Base-by-base conservation (phyloP, 768 basidiomycete species). In the Leccinum longicurvipes region DNA sequence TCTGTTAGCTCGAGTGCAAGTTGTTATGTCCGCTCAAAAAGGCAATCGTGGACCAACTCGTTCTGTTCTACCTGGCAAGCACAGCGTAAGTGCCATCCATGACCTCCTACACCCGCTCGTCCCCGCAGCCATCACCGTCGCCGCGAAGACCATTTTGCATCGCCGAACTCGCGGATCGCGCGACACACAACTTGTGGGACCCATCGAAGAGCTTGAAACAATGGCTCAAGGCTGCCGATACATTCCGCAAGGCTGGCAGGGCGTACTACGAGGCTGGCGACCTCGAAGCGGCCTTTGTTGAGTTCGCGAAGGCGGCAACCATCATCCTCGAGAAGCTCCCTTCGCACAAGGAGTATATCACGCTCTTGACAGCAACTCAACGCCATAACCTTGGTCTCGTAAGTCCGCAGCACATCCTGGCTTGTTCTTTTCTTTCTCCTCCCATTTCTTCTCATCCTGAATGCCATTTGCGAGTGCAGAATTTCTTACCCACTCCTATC, bases 251-350 rank as follows among this genome's bases (percentile, higher is more conserved):
- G 63, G 77, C 77, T 19, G 87, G 80, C 27, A 81, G 79, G 58
- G 72, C 72, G 23, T 73, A 72, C 61, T 70, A 72, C 1, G 75
- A 77, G 32, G 72, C 73, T 19, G 79, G 79, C 2, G 84, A 92
- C 67, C 73, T 84, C 47, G 87, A 91, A 66, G 74, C 70, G n/a
- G 87, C 85, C 1, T 92, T 91, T 68, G 76, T 91, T 17, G 77
- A 83, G 58, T 82, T 81, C 49, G 89, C 89, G 3, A 82, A 77
- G 57, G 87, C 89, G 9, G 89, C 89, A 0, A 89, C 87, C 1
- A 74, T 92, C 55, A 87, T 91, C 6, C 79, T 90, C 11, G 89
- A 93, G 74, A 85, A 82, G 60, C 74, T 93, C n/a, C 90, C 90
- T 0, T 73, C 75, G 1, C 91, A 92, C 72, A 74, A 77, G 51